A percentile compares a stretch with the other conserved stretches of the same genome.
phyloP scores from a whole-genome alignment of 371 early-diverging fungal genomes.

The Vairimorpha necatrix region DNA sequence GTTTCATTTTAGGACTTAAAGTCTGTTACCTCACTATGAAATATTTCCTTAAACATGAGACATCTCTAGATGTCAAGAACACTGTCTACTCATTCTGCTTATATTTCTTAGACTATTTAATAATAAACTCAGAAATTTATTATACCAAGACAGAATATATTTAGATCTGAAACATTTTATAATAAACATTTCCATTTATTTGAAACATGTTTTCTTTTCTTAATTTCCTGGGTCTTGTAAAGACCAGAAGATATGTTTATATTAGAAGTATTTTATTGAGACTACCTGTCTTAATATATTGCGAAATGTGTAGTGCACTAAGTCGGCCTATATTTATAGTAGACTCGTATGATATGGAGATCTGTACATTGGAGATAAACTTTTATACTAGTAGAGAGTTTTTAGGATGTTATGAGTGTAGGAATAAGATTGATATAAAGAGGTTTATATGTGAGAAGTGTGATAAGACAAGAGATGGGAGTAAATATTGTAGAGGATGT shows the following conservation, averaged over 20 bases:
- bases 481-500: background rate
- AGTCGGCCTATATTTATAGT: background rate
- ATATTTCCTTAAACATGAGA: background rate
- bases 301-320: background rate
- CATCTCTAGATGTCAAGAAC: background rate
- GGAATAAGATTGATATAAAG: background rate
- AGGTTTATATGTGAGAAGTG: background rate
- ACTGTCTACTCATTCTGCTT: background rate
- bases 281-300: background rate
- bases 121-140: background rate
- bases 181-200: too few species aligned
- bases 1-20: background rate
- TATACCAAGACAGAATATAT: background rate
- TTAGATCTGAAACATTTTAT: too few species aligned
- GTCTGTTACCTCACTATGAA: background rate
- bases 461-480: background rate
- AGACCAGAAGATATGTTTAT: background rate
- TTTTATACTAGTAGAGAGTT: background rate
- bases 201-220: background rate
- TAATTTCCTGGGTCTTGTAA: background rate
- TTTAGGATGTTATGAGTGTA: background rate
- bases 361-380: background rate
- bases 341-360: background rate
- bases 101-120: background rate
- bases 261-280: background rate